Evolutionary conservation across 2,329 filamentous ascomycete species (phyloP), one percentile per base, ranked within the genome.

Genomic region (Juglanconis sp.): DNA sequence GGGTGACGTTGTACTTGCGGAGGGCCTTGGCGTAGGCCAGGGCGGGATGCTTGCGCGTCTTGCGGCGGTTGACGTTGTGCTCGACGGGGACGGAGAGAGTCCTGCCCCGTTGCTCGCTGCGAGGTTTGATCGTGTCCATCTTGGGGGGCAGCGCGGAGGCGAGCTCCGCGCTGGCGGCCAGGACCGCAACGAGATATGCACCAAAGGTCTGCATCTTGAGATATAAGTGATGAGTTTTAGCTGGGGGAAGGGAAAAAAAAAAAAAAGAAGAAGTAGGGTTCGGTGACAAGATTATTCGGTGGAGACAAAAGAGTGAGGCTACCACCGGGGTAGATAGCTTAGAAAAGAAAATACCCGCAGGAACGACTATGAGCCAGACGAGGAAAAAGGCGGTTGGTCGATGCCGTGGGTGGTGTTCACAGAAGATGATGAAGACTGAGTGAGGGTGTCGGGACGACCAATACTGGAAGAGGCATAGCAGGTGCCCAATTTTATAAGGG

Each of bases 11-110:
- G 31, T 52, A 66, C 55, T 66, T 66, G 40, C 61, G 52, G 17
- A 65, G 62, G 5, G 64, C 57, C 53, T 60, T 64, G 56, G 64
- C 64, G 34, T 63, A 36, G 6, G 65, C 63, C 60, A 66, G 50
- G 31, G 63, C 65, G 5, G 63, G 63, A 17, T 65, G 62, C 38
- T 56, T 57, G 6, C 38, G 32, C 30, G 56, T 47, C 56, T 56
- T 62, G 56, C 57, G 36, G 13, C 57, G 58, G 46, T 57, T 42
- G 35, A 44, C 58, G 59, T 64, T 64, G 36, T 62, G 55, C 32
- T 42, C 53, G 31, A 61, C 56, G n/a, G 61, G 61, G 5, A 63
- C 61, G 5, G 61, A 53, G 35, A 63, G 54, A 8, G 54, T 61
- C 42, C 59, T 54, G 35, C 51, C 51, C 46, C 38, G 38, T 31